These are phyloP conservation scores for Lachnellula arida DNA, from an alignment of 2,329 filamentous ascomycete genomes.

Conservation along the genomic window DNA sequence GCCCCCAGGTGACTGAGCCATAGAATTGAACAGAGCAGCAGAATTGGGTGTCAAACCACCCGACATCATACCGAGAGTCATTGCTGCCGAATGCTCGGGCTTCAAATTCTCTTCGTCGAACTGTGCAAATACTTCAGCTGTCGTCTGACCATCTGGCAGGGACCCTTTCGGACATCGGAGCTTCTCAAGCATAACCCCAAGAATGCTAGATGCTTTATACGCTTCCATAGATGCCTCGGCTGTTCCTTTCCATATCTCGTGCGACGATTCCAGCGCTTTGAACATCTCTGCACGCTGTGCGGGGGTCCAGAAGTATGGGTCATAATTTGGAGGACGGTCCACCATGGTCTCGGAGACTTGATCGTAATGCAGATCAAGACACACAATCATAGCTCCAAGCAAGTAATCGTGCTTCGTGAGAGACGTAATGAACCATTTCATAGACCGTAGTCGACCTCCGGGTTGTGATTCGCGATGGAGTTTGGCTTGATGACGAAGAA, in stretches of 20 bases:
- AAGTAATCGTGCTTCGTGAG: conserved; percentile 82
- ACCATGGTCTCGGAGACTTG: conserved; percentile 36
- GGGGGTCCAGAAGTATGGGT: conserved; percentile 51
- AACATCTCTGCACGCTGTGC: conserved; percentile 72
- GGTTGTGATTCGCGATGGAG: conserved; percentile 71
- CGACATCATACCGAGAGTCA: conserved; percentile 66
- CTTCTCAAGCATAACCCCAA: conserved; percentile 82
- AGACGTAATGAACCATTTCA: conserved; percentile 75
- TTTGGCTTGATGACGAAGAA: conserved; percentile 71
- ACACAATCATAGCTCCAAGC: conserved; percentile 78
- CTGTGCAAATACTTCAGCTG: conserved; percentile 26
- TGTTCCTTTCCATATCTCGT: conserved; percentile 74
- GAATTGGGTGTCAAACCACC: conserved; percentile 51
- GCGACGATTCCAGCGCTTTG: conserved; percentile 63
- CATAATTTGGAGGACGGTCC: conserved; percentile 37
- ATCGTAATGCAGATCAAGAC: conserved; percentile 74
- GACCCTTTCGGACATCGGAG: conserved; percentile 49
- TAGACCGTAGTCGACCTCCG: conserved; percentile 64
- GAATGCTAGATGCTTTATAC: conserved; percentile 74
- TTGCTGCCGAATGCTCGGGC: conserved; percentile 60
- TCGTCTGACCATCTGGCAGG: conserved; percentile 14
- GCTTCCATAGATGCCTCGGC: conserved; percentile 81
- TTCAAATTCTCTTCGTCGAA: conserved; percentile 48
- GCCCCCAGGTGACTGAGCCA: conserved; percentile 31
- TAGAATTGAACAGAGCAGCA: conserved; percentile 31